Percentiles rank a stretch among this genome's conserved stretches.
Evolutionary conservation across 768 basidiomycete genomes (phyloP).

Genomic region (Artomyces pyxidatus): DNA sequence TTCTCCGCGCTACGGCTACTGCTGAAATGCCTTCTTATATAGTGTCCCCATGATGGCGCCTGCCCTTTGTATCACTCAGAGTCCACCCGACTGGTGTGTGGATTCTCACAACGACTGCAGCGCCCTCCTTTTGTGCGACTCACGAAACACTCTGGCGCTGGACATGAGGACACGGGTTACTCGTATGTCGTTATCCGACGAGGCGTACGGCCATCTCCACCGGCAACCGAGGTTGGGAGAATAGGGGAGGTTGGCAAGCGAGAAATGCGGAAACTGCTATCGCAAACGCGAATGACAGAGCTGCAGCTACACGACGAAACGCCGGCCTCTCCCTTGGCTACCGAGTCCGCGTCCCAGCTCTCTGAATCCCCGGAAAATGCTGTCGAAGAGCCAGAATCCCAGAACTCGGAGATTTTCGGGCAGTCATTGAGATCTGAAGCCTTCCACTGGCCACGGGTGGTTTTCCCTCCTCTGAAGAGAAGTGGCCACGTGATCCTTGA

Average conservation of each 20-base stretch:
- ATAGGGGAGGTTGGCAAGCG: slow-evolving; percentile 45
- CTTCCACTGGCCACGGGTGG: slow-evolving; percentile 82
- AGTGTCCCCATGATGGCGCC: slow-evolving; percentile 87
- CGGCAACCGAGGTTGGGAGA: slow-evolving; percentile 35
- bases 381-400: not conserved
- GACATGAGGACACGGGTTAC: slow-evolving; percentile 83
- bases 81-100: slow-evolving; percentile 51
- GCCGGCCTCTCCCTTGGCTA: not conserved
- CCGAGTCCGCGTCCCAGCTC: not conserved
- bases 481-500: slow-evolving; percentile 91
- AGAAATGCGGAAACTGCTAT: slow-evolving; percentile 29
- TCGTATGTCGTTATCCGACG: slow-evolving; percentile 86
- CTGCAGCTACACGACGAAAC: slow-evolving; percentile 18
- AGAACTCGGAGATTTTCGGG: slow-evolving; percentile 32
- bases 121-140: slow-evolving; percentile 76
- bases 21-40: slow-evolving; percentile 10
- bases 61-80: slow-evolving; percentile 73
- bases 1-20: slow-evolving; percentile 1
- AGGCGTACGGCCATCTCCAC: slow-evolving; percentile 52
- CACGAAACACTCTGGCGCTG: slow-evolving; percentile 80
- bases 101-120: slow-evolving; percentile 83
- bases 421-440: slow-evolving; percentile 62
- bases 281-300: slow-evolving; percentile 13
- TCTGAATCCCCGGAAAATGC: not conserved
- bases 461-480: slow-evolving; percentile 88